Conservation (phyloP, 1,284 basidiomycete species). For the Cerioporus squamosus region DNA sequence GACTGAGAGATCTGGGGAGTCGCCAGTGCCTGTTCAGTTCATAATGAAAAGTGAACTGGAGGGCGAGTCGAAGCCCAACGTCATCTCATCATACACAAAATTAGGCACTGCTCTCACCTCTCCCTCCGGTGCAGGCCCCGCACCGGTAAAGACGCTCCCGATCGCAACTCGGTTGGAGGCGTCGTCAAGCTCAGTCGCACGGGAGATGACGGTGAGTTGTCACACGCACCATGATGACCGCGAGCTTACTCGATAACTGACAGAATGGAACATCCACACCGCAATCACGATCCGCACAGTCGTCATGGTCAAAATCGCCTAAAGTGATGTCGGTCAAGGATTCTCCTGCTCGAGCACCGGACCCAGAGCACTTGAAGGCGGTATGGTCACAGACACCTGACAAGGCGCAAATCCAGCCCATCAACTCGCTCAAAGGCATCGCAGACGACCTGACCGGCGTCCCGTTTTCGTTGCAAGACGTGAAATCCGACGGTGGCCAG, state of each 20-base stretch:
- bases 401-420: constrained; percentile 59
- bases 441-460: constrained; percentile 76
- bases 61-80: constrained; percentile 24
- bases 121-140: constrained; percentile 19
- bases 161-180: no score
- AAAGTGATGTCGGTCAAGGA: constrained; percentile 64
- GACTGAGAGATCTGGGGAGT: constrained; percentile 48
- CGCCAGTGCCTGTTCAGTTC: constrained; percentile 62
- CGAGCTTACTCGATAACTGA: not conserved
- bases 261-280: constrained; percentile 46
- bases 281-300: constrained; percentile 41
- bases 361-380: constrained; percentile 79
- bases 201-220: not conserved
- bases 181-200: no score
- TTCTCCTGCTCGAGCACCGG: constrained; percentile 64
- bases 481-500: constrained; percentile 80
- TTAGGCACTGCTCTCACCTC: not conserved
- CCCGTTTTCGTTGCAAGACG: constrained; percentile 77
- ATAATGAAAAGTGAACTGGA: constrained; percentile 80
- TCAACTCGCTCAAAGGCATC: constrained; percentile 82
- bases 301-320: constrained; percentile 68
- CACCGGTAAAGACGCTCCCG: not conserved
- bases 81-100: not conserved
- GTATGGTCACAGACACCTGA: constrained; percentile 82
- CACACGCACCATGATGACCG: not conserved